phyloP scores from a whole-genome alignment of 2,329 filamentous ascomycete species.

The Ascochyta viciae-villosae region DNA sequence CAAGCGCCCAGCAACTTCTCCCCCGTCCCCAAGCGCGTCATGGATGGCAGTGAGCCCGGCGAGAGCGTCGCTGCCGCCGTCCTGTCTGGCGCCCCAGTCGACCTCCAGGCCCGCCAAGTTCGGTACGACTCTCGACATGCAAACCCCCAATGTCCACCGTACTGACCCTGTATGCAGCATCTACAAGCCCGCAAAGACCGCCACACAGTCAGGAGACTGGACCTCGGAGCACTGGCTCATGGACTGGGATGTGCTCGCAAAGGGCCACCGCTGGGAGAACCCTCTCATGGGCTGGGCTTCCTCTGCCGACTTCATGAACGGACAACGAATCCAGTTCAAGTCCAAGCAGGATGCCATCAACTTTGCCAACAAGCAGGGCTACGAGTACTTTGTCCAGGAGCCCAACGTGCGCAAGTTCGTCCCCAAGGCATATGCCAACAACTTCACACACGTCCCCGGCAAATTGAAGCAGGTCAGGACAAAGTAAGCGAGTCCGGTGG shows the following conservation, averaged over 20 bases:
- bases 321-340: constrained; percentile 88
- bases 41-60: constrained; percentile 86
- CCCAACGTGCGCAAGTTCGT: constrained; percentile 85
- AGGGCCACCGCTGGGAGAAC: constrained; percentile 98
- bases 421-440: constrained; percentile 96
- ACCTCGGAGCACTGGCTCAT: constrained; percentile 88
- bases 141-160: not conserved
- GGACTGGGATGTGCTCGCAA: constrained; percentile 95
- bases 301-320: constrained; percentile 93
- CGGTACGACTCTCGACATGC: constrained; percentile 65
- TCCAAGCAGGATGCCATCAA: constrained; percentile 91
- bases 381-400: constrained; percentile 98
- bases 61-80: constrained; percentile 80
- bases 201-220: constrained; percentile 93
- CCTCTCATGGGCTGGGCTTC: constrained; percentile 99
- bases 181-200: constrained; percentile 89
- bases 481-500: constrained; percentile 67
- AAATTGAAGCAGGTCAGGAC: constrained; percentile 84
- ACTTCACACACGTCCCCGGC: constrained; percentile 84
- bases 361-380: constrained; percentile 98
- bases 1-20: constrained; percentile 74
- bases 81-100: constrained; percentile 89
- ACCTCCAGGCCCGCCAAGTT: constrained; percentile 92
- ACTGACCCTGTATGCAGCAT: constrained; percentile 66
- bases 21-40: constrained; percentile 84